Percentiles rank a stretch among this genome's conserved stretches.
phyloP scores from a whole-genome alignment of 305 asterid species.

The Rubia occidens region DNA sequence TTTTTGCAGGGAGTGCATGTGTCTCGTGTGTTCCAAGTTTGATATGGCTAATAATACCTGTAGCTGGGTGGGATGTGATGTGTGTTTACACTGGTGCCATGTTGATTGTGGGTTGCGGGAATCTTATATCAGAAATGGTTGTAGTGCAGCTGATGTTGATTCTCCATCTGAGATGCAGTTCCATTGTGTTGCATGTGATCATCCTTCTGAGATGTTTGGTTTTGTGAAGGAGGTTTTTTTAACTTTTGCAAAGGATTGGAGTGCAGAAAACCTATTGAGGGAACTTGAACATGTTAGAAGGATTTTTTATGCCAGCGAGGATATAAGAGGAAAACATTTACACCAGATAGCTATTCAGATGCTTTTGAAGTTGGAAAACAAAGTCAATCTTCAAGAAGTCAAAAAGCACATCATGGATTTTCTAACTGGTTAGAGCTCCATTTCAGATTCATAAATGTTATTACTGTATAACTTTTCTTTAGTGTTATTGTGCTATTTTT shows the following conservation, averaged over 20 bases:
- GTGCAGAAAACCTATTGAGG: constrained; percentile 52
- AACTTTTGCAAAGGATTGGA: constrained; percentile 83
- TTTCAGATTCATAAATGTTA: constrained; percentile 6
- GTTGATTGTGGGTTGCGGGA: constrained; percentile 83
- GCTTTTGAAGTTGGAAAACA: constrained; percentile 53
- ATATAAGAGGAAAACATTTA: constrained; percentile 67
- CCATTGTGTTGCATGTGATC: constrained; percentile 88
- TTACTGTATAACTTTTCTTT: not conserved
- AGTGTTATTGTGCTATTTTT: not conserved
- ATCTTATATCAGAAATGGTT: constrained; percentile 67
- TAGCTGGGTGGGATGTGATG: constrained; percentile 97
- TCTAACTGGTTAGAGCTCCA: constrained; percentile 52
- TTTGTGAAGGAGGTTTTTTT: constrained; percentile 91
- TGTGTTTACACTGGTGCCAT: constrained; percentile 96
- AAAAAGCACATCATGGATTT: constrained; percentile 48
- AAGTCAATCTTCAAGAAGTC: constrained; percentile 55
- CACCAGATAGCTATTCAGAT: constrained; percentile 49
- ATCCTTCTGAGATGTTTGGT: constrained; percentile 97
- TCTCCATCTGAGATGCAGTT: constrained; percentile 82
- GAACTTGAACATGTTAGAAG: constrained; percentile 79
- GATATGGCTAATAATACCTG: constrained; percentile 89
- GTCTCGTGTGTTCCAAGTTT: constrained; percentile 86
- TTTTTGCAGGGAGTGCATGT: constrained; percentile 95
- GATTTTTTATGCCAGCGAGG: constrained; percentile 63
- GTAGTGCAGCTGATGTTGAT: constrained; percentile 50